These are phyloP conservation scores for Suhomyces sp. DNA, from an alignment of 805 yeast species.

Conservation along the genomic window DNA sequence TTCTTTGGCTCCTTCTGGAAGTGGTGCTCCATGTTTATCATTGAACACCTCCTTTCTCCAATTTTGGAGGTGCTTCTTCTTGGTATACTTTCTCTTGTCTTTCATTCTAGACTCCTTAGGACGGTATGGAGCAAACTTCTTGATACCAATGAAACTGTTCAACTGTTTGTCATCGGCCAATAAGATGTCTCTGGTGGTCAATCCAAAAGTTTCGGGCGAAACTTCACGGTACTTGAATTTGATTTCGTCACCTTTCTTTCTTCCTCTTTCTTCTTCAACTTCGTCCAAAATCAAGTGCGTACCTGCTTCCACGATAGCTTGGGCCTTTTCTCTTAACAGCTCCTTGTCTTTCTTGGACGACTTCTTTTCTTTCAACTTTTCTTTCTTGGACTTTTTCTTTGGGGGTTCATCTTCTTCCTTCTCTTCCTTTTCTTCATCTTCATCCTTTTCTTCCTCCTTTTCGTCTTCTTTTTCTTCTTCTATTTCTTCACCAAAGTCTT, in stretches of 20 bases:
- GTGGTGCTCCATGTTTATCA: constrained; percentile 48
- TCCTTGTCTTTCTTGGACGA: constrained; percentile 60
- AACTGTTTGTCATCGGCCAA: constrained; percentile 84
- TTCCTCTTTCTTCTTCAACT: constrained; percentile 59
- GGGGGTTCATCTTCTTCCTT: constrained; percentile 15
- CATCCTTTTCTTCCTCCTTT: constrained; percentile 16
- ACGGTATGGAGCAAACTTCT: constrained; percentile 92
- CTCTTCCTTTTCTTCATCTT: too few species aligned
- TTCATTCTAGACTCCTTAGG: constrained; percentile 65
- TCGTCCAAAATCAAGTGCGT: constrained; percentile 64
- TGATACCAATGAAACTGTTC: constrained; percentile 81
- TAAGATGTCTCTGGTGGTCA: constrained; percentile 80
- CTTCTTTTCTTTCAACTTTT: constrained; percentile 55
- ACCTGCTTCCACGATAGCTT: constrained; percentile 73
- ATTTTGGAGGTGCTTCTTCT: constrained; percentile 75
- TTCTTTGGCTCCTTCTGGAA: constrained; percentile 34
- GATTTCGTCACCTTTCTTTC: constrained; percentile 44
- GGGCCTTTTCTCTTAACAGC: constrained; percentile 63
- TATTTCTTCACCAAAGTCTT: constrained; percentile 24
- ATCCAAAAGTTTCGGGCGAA: constrained; percentile 89
- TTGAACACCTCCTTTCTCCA: constrained; percentile 87
- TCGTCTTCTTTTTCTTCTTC: constrained; percentile 18
- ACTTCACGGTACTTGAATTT: constrained; percentile 88
- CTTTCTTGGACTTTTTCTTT: constrained; percentile 47
- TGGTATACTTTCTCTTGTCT: constrained; percentile 81